These are phyloP conservation scores for Monosporascus sp. DNA, from an alignment of 2,329 filamentous ascomycete genomes.

Conservation along the genomic window DNA sequence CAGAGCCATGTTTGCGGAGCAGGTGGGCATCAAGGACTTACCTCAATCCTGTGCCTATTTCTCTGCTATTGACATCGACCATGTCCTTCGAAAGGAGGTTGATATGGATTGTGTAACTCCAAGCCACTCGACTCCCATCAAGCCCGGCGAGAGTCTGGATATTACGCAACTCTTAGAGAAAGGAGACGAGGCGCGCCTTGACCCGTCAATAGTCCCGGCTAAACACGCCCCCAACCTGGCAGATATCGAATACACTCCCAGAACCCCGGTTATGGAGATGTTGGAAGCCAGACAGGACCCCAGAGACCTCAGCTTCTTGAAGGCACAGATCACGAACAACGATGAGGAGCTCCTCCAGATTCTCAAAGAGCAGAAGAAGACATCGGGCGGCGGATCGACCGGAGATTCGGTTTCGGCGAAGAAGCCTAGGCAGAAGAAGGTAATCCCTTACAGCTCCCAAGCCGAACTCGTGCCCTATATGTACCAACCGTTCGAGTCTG, in stretches of 20 bases:
- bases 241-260: slow-evolving; percentile 61
- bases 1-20: slow-evolving; percentile 92
- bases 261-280: slow-evolving; percentile 73
- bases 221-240: slow-evolving; percentile 52
- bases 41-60: slow-evolving; percentile 95
- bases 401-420: slow-evolving; percentile 2
- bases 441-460: slow-evolving; percentile 33
- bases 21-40: slow-evolving; percentile 91
- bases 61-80: slow-evolving; percentile 90
- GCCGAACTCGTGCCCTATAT: slow-evolving; percentile 33
- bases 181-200: slow-evolving; percentile 62
- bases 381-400: slow-evolving; percentile 11
- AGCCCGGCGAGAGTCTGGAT: slow-evolving; percentile 81
- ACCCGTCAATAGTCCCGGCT: slow-evolving; percentile 56
- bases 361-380: slow-evolving; percentile 53
- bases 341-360: slow-evolving; percentile 72
- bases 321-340: slow-evolving; percentile 73
- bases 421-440: slow-evolving; percentile 19
- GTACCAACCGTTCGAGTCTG: slow-evolving; percentile 31
- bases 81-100: slow-evolving; percentile 94
- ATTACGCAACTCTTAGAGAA: slow-evolving; percentile 73
- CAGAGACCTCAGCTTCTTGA: slow-evolving; percentile 60
- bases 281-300: slow-evolving; percentile 47
- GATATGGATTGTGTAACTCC: slow-evolving; percentile 97
- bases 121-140: slow-evolving; percentile 71